Conservation (phyloP, 352 stramenopile genomes). For the Phytopythium helicoides region DNA sequence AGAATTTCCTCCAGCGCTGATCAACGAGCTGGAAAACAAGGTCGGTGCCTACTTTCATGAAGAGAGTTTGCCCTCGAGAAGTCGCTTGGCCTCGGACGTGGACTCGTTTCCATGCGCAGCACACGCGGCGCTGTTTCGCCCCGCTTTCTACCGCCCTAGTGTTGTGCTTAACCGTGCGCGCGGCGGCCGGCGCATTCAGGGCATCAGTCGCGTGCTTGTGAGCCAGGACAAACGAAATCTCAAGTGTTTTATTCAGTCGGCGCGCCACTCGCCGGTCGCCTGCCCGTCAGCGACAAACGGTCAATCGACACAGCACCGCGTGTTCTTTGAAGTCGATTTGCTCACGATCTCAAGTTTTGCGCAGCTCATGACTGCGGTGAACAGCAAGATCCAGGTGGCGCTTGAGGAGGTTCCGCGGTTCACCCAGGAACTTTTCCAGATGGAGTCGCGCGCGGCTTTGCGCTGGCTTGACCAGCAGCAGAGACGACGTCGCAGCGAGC, state of each 20-base stretch:
- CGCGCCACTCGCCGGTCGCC: not conserved
- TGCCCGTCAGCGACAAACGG: constrained; percentile 1
- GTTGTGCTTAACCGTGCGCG: constrained; percentile 46
- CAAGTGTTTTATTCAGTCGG: constrained; percentile 51
- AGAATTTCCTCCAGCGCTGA: constrained; percentile 24
- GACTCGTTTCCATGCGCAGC: constrained; percentile 32
- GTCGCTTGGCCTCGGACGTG: constrained; percentile 10
- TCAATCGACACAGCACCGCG: not conserved
- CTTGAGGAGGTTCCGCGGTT: constrained; percentile 29
- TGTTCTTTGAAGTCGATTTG: constrained; percentile 45
- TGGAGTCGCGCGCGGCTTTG: constrained; percentile 18
- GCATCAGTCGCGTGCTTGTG: constrained; percentile 44
- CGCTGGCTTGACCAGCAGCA: constrained; percentile 32
- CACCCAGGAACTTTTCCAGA: constrained; percentile 29
- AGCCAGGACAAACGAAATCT: constrained; percentile 66
- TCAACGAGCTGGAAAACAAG: constrained; percentile 36
- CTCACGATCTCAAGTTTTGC: constrained; percentile 38
- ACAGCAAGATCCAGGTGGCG: constrained; percentile 23
- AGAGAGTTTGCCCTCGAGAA: not conserved
- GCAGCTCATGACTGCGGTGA: constrained; percentile 36
- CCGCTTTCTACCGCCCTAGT: constrained; percentile 44
- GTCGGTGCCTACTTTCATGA: constrained; percentile 18
- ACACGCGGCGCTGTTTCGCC: constrained; percentile 22
- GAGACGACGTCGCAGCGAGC: constrained; percentile 16
- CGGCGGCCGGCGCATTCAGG: constrained; percentile 31